A percentile compares a stretch with the other conserved stretches of the same genome.
phyloP scores from a whole-genome alignment of 495 filamentous ascomycete species.

The Penicillium ochrochloron region DNA sequence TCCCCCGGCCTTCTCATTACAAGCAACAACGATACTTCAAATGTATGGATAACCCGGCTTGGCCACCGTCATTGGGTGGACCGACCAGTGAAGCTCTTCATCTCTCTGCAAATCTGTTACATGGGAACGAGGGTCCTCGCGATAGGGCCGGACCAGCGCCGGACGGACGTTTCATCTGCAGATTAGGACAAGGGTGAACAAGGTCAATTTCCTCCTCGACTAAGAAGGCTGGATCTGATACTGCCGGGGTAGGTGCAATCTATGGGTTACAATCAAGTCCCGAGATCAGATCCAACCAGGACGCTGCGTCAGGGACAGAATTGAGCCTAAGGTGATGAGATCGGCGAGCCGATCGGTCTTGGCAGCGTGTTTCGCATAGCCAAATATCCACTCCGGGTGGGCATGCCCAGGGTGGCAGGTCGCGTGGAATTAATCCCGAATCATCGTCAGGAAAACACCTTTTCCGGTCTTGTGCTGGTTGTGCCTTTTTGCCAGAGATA shows the following conservation, averaged over 20 bases:
- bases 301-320: not conserved
- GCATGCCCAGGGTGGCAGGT: not conserved
- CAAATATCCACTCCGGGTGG: not conserved
- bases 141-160: not conserved
- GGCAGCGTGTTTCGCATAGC: not conserved
- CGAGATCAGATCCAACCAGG: conserved; percentile 14
- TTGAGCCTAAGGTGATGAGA: conserved; percentile 1
- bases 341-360: conserved; percentile 16
- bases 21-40: not conserved
- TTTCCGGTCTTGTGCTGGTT: not conserved
- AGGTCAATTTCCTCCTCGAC: conserved; percentile 3
- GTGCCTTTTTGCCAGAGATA: not conserved
- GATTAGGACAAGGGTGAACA: not conserved
- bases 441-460: not conserved
- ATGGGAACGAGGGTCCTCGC: not conserved
- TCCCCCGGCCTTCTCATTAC: not conserved
- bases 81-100: conserved; percentile 5
- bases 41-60: conserved; percentile 16
- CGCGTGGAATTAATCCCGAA: not conserved
- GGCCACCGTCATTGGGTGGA: conserved; percentile 19
- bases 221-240: not conserved
- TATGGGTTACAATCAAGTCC: conserved; percentile 2
- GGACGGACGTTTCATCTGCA: conserved; percentile 8
- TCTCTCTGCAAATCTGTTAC: not conserved
- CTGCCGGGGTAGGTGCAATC: not conserved